These are phyloP conservation scores for Gloeopeniophorella convolvens DNA, from an alignment of 768 basidiomycete genomes.

Conservation along the genomic window DNA sequence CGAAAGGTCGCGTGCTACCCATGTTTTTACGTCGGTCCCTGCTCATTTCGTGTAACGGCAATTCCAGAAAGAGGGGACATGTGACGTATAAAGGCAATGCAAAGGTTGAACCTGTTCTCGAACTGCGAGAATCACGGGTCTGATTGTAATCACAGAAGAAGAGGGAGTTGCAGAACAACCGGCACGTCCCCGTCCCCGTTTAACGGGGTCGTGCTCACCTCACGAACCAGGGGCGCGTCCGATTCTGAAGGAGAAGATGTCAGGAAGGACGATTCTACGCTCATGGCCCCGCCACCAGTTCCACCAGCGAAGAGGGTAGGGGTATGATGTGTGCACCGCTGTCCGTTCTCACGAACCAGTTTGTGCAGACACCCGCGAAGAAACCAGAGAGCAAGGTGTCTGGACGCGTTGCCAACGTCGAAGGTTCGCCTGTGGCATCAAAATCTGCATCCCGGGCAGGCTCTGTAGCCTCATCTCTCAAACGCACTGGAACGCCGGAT, in stretches of 20 bases:
- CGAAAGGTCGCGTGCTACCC: slow-evolving; percentile 13
- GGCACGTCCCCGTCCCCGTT: slow-evolving; percentile 1
- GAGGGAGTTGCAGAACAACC: slow-evolving; percentile 2
- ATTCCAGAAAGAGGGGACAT: not conserved
- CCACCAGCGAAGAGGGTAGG: slow-evolving; percentile 14
- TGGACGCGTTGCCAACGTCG: too few species aligned
- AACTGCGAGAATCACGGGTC: not conserved
- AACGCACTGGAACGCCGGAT: slow-evolving; percentile 15
- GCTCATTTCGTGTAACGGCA: not conserved
- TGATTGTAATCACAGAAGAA: slow-evolving; percentile 1
- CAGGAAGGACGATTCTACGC: not conserved
- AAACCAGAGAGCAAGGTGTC: not conserved
- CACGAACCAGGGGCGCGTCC: slow-evolving; percentile 1
- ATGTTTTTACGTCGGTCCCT: not conserved
- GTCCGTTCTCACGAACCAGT: too few species aligned
- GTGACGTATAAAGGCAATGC: slow-evolving; percentile 7
- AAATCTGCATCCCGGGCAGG: slow-evolving; percentile 5
- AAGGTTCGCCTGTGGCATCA: not conserved
- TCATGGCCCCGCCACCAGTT: slow-evolving; percentile 11
- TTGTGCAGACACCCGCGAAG: slow-evolving; percentile 8
- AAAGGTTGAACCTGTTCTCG: slow-evolving; percentile 8
- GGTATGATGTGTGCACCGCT: not conserved
- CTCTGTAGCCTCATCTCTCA: slow-evolving; percentile 4
- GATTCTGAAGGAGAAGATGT: slow-evolving; percentile 6
- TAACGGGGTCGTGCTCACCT: not conserved